Percentiles rank a stretch among this genome's conserved stretches.
These are phyloP conservation scores for Erodium texanum DNA, from an alignment of 441 rosid species.

Conservation along the genomic window DNA sequence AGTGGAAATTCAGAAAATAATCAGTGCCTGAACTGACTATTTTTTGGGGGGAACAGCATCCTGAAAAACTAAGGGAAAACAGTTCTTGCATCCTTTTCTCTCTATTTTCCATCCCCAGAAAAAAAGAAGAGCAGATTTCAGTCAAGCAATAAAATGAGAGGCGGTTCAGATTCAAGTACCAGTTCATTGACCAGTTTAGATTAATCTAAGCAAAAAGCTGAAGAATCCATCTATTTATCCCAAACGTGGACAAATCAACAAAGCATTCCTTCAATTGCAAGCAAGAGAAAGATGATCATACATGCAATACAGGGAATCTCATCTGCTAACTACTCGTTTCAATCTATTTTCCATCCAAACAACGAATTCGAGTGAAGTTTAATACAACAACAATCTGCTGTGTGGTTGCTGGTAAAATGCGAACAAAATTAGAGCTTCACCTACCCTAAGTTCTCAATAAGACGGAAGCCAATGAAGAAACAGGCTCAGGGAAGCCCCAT, in stretches of 20 bases:
- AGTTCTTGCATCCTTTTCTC: neutral
- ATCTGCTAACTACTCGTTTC: neutral
- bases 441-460: neutral
- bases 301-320: neutral
- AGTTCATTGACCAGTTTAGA: neutral
- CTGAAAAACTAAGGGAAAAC: neutral
- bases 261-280: conserved; percentile 4
- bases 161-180: neutral
- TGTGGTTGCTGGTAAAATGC: neutral
- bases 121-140: neutral
- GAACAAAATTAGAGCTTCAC: neutral
- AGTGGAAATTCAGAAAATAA: neutral
- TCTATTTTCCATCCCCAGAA: neutral
- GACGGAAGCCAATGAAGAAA: neutral
- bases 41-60: neutral
- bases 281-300: neutral
- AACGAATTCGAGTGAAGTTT: neutral
- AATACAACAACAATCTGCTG: neutral
- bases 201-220: neutral
- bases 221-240: neutral
- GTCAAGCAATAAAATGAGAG: neutral
- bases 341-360: neutral
- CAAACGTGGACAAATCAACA: neutral
- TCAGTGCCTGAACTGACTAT: neutral
- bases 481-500: neutral